Evolutionary conservation across 2,329 filamentous ascomycete species (phyloP).

Genomic region (Exophiala dermatitidis): DNA sequence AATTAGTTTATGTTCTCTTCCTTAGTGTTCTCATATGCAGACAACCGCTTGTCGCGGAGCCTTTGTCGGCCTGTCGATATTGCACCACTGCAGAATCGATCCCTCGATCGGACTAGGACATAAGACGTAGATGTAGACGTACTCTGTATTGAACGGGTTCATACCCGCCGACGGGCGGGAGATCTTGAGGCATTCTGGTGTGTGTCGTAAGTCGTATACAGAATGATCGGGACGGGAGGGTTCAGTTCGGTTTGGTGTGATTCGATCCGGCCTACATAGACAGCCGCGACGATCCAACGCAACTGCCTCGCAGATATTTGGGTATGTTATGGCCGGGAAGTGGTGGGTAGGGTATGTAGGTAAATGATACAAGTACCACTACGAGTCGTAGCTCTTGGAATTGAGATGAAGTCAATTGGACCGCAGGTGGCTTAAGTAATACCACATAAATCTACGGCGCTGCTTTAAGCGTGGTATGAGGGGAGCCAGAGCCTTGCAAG

Average conservation of each 20-base stretch:
- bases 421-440: not conserved
- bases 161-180: conserved; percentile 93
- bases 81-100: no score
- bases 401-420: conserved; percentile 11
- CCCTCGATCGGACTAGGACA: not conserved
- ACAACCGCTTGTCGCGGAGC: no score
- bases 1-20: not conserved
- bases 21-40: no score
- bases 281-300: not conserved
- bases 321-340: no score
- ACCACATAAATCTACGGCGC: not conserved
- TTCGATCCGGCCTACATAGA: conserved; percentile 9
- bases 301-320: not conserved
- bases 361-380: not conserved
- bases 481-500: not conserved
- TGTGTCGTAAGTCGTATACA: conserved; percentile 29
- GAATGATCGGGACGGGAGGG: not conserved
- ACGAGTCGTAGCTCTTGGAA: conserved; percentile 2
- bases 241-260: not conserved
- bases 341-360: no score
- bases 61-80: no score
- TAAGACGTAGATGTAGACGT: conserved; percentile 31
- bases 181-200: conserved; percentile 78
- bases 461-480: not conserved
- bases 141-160: conserved; percentile 96